Percentiles rank a stretch among this genome's conserved stretches.
These are phyloP conservation scores for Chalaropsis thielavioides DNA, from an alignment of 2,329 filamentous ascomycete species.

Conservation along the genomic window DNA sequence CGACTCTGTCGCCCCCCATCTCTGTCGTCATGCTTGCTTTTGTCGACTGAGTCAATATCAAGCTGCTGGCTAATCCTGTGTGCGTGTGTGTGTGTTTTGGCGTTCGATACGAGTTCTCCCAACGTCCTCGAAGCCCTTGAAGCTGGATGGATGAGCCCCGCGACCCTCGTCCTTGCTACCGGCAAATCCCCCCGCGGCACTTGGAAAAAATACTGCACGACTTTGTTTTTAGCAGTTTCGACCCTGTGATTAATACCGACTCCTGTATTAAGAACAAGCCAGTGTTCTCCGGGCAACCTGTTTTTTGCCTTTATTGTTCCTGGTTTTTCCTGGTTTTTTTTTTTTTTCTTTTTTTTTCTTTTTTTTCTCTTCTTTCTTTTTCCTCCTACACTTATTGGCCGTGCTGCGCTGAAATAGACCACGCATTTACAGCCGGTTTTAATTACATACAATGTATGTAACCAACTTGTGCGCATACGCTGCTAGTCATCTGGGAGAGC, in stretches of 20 bases:
- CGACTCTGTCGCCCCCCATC: too few relatives aligned
- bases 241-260: neutral
- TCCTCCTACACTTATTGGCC: too few relatives aligned
- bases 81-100: too few relatives aligned
- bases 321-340: neutral
- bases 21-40: neutral
- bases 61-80: neutral
- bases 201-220: neutral
- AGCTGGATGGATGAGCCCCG: neutral
- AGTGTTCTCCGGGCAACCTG: slow-evolving; percentile 4
- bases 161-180: neutral
- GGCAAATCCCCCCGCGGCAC: neutral
- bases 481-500: neutral
- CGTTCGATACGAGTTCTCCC: neutral
- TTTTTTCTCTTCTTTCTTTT: too few relatives aligned
- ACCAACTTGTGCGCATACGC: neutral
- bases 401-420: too few relatives aligned
- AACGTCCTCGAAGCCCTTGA: neutral
- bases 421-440: neutral
- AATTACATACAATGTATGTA: neutral
- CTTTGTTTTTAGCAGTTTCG: neutral
- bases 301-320: neutral
- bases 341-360: neutral
- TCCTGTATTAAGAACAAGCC: neutral
- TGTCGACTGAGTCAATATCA: neutral